Conservation (phyloP, 2,329 filamentous ascomycete genomes). For the Epichloe glyceriae region DNA sequence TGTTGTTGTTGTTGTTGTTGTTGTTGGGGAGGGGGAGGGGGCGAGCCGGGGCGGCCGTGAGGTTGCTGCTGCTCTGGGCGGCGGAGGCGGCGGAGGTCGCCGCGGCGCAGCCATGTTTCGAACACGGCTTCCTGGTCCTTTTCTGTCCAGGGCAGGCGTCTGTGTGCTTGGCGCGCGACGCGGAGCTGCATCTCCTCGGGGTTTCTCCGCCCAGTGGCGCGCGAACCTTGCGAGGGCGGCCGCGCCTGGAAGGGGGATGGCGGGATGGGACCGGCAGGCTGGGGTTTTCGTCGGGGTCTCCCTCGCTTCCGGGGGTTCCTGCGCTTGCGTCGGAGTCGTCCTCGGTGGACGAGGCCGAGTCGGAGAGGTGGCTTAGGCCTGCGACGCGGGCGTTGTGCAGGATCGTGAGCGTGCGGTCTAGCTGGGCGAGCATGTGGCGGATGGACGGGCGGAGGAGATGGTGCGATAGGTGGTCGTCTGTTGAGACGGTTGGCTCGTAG, state of each 20-base stretch:
- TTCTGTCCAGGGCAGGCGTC: constrained; percentile 15
- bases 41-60: no score
- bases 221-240: constrained; percentile 28
- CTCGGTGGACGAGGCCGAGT: constrained; percentile 26
- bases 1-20: background rate
- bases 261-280: background rate
- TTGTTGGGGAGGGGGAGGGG: no score
- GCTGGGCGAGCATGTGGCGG: constrained; percentile 53
- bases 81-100: constrained; percentile 11
- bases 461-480: constrained; percentile 58
- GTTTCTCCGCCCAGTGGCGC: constrained; percentile 30
- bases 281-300: constrained; percentile 13
- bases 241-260: constrained; percentile 10
- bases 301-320: constrained; percentile 10
- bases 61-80: no score
- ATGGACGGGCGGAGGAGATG: constrained; percentile 53
- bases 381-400: constrained; percentile 55
- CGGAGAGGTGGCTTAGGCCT: constrained; percentile 23
- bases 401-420: constrained; percentile 57
- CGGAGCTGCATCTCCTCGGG: constrained; percentile 31
- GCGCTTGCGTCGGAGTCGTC: constrained; percentile 19
- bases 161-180: constrained; percentile 30
- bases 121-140: constrained; percentile 19
- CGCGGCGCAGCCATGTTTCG: constrained; percentile 20
- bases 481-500: constrained; percentile 43